Percentiles rank a stretch among this genome's conserved stretches.
These are phyloP conservation scores for Conoideocrella luteorostrata DNA, from an alignment of 2,329 filamentous ascomycete genomes.

Conservation along the genomic window DNA sequence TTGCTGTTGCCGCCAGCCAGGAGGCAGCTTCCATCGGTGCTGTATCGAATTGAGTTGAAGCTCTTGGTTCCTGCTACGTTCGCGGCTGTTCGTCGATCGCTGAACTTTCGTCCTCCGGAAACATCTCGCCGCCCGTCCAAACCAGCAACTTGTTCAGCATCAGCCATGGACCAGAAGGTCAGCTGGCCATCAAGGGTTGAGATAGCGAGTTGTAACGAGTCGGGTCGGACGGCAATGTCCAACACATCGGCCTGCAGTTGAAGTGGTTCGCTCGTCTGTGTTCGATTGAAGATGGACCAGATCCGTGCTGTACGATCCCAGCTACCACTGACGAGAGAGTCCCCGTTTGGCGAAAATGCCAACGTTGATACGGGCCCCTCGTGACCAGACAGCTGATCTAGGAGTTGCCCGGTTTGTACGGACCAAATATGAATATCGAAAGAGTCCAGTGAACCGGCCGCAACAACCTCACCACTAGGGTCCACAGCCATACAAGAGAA, in stretches of 20 bases:
- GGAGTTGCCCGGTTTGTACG: conserved; percentile 90
- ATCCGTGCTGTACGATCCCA: conserved; percentile 96
- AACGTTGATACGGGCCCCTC: conserved; percentile 88
- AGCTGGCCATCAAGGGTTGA: conserved; percentile 91
- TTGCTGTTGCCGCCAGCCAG: conserved; percentile 94
- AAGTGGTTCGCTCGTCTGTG: conserved; percentile 89
- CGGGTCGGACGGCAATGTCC: conserved; percentile 78
- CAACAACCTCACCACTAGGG: conserved; percentile 91
- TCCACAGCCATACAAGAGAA: conserved; percentile 97
- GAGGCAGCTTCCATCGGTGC: conserved; percentile 83
- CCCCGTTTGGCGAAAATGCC: conserved; percentile 81
- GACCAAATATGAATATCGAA: conserved; percentile 99
- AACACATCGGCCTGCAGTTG: conserved; percentile 89
- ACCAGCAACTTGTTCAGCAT: conserved; percentile 78
- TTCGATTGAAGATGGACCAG: conserved; percentile 91
- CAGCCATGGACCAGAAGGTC: conserved; percentile 88
- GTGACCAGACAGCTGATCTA: conserved; percentile 85
- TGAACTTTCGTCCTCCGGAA: conserved; percentile 82
- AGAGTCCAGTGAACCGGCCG: conserved; percentile 88
- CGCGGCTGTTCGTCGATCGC: conserved; percentile 83
- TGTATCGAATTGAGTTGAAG: conserved; percentile 84
- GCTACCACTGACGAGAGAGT: conserved; percentile 79
- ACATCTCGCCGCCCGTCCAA: conserved; percentile 88
- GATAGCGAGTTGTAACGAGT: conserved; percentile 84
- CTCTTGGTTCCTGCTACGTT: conserved; percentile 86